These are phyloP conservation scores for Arabidopsis thaliana DNA, from an alignment of 345 rosid species.

Conservation along the genomic window TAIR10.1 NC_003074.8:8569001-8569500, in stretches of 20 bases:
- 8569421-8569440: slow-evolving; percentile 84
- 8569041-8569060: slow-evolving; percentile 68
- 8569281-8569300: slow-evolving; percentile 98
- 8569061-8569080: slow-evolving; percentile 93
- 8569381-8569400: slow-evolving; percentile 8
- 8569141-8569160: slow-evolving; percentile 91
- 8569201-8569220: slow-evolving; percentile 87
- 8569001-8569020: not conserved
- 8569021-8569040: slow-evolving; percentile 89
- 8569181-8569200: slow-evolving; percentile 95
- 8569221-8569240: slow-evolving; percentile 89
- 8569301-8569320: slow-evolving; percentile 95
- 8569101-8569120: slow-evolving; percentile 40
- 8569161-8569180: slow-evolving; percentile 92
- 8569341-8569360: slow-evolving; percentile 26
- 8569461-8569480: slow-evolving; percentile 89
- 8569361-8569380: not conserved
- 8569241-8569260: slow-evolving; percentile 94
- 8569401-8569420: slow-evolving; percentile 21
- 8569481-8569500: slow-evolving; percentile 91
- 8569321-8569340: slow-evolving; percentile 67
- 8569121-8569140: slow-evolving; percentile 72
- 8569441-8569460: slow-evolving; percentile 88
- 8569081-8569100: slow-evolving; percentile 61
- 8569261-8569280: slow-evolving; percentile 89